Evolutionary conservation across 2,329 filamentous ascomycete species (phyloP).

Genomic region (Cytospora chrysosperma): DNA sequence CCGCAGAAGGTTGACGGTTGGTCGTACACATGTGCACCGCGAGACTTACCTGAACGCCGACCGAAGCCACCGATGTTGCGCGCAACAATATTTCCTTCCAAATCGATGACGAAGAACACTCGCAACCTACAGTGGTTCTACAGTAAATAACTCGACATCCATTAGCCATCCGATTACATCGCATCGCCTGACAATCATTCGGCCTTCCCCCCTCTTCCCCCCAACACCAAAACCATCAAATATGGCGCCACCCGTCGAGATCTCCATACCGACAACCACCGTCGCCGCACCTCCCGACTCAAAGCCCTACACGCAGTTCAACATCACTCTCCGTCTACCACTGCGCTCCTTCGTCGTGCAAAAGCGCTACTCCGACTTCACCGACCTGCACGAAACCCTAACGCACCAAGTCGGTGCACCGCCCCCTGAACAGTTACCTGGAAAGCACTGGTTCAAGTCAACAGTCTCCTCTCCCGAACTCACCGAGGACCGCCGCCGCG

Average conservation of each 20-base stretch:
- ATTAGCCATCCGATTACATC: not conserved
- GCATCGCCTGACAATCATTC: not conserved
- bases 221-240: conserved; percentile 19
- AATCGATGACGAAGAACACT: not conserved
- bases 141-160: not conserved
- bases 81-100: not conserved
- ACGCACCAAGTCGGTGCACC: conserved; percentile 57
- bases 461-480: conserved; percentile 69
- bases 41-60: not conserved
- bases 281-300: conserved; percentile 48
- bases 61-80: not conserved
- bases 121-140: not conserved
- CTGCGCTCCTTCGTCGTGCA: conserved; percentile 72
- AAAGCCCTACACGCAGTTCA: conserved; percentile 75
- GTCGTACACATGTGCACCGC: not conserved
- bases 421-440: conserved; percentile 67
- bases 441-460: conserved; percentile 74
- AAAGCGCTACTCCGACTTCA: conserved; percentile 83
- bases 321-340: conserved; percentile 73
- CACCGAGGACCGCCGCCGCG: conserved; percentile 66
- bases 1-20: not conserved
- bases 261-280: conserved; percentile 66
- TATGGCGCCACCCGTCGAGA: conserved; percentile 66
- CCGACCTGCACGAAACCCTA: conserved; percentile 62
- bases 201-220: too few relatives aligned